A percentile compares a stretch with the other conserved stretches of the same genome.
Evolutionary conservation across 2,329 filamentous ascomycete species (phyloP).

Genomic region (Stagonosporopsis chrysanthemi): DNA sequence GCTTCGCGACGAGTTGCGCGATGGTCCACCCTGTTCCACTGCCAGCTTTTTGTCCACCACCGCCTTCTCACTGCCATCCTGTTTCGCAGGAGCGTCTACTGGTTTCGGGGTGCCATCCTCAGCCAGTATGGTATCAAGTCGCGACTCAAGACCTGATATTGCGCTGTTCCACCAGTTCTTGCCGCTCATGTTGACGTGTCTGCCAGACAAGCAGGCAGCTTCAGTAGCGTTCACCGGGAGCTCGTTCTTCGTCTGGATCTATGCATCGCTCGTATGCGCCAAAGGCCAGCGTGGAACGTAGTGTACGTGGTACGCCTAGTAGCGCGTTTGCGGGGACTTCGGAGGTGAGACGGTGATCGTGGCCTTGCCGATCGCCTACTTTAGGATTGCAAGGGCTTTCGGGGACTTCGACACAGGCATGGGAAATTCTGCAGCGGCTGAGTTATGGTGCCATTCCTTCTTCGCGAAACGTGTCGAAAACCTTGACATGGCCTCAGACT

Average conservation of each 20-base stretch:
- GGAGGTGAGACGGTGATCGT: conserved; percentile 21
- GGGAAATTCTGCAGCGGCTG: background rate
- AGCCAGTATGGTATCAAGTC: conserved; percentile 87
- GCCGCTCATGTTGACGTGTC: conserved; percentile 36
- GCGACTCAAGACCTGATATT: conserved; percentile 91
- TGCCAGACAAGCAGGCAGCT: conserved; percentile 12
- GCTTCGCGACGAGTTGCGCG: conserved; percentile 70
- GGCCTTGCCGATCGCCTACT: background rate
- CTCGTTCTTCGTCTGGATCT: conserved; percentile 36
- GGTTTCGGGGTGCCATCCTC: conserved; percentile 69
- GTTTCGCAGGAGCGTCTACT: conserved; percentile 46
- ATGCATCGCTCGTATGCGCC: conserved; percentile 42
- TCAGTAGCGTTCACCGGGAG: conserved; percentile 40
- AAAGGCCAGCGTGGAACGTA: conserved; percentile 38
- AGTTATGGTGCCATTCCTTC: background rate
- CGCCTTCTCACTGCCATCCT: conserved; percentile 39
- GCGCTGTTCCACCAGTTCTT: conserved; percentile 68
- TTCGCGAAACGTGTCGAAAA: conserved; percentile 3
- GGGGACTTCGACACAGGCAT: background rate
- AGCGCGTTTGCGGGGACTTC: conserved; percentile 31
- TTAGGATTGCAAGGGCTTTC: background rate
- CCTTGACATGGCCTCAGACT: conserved; percentile 28
- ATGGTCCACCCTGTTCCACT: conserved; percentile 50
- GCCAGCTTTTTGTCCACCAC: conserved; percentile 40
- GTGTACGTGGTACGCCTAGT: conserved; percentile 32